Base-by-base conservation (phyloP, 2,329 filamentous ascomycete species). In the Coniochaeta pulveracea region DNA sequence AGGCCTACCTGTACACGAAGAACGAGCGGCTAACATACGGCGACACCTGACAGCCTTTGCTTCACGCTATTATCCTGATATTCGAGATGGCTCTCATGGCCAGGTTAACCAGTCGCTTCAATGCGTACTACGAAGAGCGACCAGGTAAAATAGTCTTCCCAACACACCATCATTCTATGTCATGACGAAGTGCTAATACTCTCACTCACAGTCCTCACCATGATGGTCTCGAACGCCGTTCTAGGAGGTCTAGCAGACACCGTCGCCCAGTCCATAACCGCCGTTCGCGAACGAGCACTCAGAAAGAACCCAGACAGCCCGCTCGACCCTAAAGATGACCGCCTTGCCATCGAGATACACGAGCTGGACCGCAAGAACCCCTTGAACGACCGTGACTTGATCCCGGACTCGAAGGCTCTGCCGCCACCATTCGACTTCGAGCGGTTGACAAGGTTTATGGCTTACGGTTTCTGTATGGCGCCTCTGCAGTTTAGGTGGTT, bases 221-320 rank as follows among this genome's bases (percentile, higher is more conserved):
- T 93, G 60, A 98, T 98, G 89, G 85, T 95, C 52, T 94, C 89
- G 55, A 98, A 98, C 63, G 84, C 91, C 45, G 80, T 96, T 36
- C 76, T 98, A 38, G 86, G 85, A 61, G 91, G 91, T 47, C 80
- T 98, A 46, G 91, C 91, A 57, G 91, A 98, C 58, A 96, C 91
- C 21, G 85, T 93, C 30, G 91, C 91, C 37, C 91, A 98, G 58
- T 79, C 83, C 38, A 82, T 98, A 53, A 93, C 91, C 3, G 76
- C 86, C 14, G 72, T 94, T 39, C 79, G 83, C 38, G 60, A 80
- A 51, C 73, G 75, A 40, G 69, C 76, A 6, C 49, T 76, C 4
- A 71, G 72, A 39, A 84, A 83, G 52, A 72, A 71, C 36, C 31
- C 33, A 14, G 70, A 71, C 33, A 51, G 58, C 27, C 63, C 54